A percentile compares a stretch with the other conserved stretches of the same genome.
phyloP scores from a whole-genome alignment of 2,329 filamentous ascomycete genomes.

The Onygenales sp. region DNA sequence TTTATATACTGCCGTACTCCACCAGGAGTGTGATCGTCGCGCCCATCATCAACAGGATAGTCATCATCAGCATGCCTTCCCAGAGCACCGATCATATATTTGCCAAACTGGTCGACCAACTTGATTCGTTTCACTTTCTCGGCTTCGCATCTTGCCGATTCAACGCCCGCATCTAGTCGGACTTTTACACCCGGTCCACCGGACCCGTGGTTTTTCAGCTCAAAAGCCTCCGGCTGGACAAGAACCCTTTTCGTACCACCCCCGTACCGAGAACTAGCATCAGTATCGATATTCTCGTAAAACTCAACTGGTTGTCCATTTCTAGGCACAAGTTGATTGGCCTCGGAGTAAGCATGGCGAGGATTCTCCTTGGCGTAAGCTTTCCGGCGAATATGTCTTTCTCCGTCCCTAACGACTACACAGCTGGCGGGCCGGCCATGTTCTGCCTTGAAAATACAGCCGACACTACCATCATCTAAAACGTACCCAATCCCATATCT shows the following conservation, averaged over 20 bases:
- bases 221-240: constrained; percentile 32
- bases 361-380: constrained; percentile 28
- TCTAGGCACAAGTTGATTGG: constrained; percentile 35
- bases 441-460: constrained; percentile 40
- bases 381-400: constrained; percentile 37
- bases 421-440: constrained; percentile 35
- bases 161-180: constrained; percentile 22
- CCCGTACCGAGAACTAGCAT: constrained; percentile 17
- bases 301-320: constrained; percentile 36
- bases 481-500: constrained; percentile 44
- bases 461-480: constrained; percentile 41
- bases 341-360: constrained; percentile 27
- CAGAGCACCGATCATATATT: constrained; percentile 42
- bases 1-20: constrained; percentile 32
- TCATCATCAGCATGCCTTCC: constrained; percentile 32
- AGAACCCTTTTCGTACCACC: constrained; percentile 32
- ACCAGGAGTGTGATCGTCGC: constrained; percentile 11
- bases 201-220: constrained; percentile 21
- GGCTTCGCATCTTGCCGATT: constrained; percentile 29
- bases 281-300: constrained; percentile 35
- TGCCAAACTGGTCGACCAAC: constrained; percentile 41
- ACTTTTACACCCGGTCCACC: constrained; percentile 22
- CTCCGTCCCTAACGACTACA: constrained; percentile 37
- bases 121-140: constrained; percentile 41
- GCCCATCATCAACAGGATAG: constrained; percentile 18